Conservation (phyloP, 1,284 basidiomycete species). For the Cryptococcus depauperatus region DNA sequence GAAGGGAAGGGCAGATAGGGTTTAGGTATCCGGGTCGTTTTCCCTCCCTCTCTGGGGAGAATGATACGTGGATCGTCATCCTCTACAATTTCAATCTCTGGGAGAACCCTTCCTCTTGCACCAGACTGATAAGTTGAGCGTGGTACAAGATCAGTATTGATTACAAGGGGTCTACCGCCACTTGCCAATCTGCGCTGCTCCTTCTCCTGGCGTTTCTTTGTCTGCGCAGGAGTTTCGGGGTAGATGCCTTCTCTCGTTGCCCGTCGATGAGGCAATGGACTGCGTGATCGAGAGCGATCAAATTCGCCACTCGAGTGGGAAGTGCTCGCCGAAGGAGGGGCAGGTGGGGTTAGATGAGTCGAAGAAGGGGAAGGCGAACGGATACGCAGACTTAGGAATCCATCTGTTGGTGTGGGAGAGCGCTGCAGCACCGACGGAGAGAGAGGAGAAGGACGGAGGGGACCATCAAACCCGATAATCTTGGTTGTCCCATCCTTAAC, state of each 20-base stretch:
- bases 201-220: constrained; percentile 38
- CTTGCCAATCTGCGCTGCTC: constrained; percentile 18
- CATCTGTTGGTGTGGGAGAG: neutral
- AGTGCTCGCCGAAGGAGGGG: constrained; percentile 7
- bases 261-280: neutral
- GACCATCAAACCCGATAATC: constrained; percentile 33
- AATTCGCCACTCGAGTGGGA: neutral
- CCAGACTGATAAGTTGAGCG: constrained; percentile 15
- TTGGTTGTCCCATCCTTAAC: constrained; percentile 24
- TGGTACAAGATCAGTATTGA: constrained; percentile 10
- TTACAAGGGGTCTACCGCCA: constrained; percentile 1
- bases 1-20: constrained; percentile 22
- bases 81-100: constrained; percentile 42
- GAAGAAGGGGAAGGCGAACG: constrained; percentile 1
- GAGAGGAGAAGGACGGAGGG: constrained; percentile 9
- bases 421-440: neutral
- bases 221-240: constrained; percentile 41
- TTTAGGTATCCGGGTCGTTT: constrained; percentile 29
- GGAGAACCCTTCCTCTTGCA: constrained; percentile 26
- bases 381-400: neutral
- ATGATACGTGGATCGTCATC: constrained; percentile 42
- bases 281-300: neutral
- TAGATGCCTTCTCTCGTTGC: constrained; percentile 13
- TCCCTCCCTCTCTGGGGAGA: constrained; percentile 31
- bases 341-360: constrained; percentile 3